A percentile compares a stretch with the other conserved stretches of the same genome.
Conservation (phyloP, 2,329 filamentous ascomycete species). For the Clonostachys solani region DNA sequence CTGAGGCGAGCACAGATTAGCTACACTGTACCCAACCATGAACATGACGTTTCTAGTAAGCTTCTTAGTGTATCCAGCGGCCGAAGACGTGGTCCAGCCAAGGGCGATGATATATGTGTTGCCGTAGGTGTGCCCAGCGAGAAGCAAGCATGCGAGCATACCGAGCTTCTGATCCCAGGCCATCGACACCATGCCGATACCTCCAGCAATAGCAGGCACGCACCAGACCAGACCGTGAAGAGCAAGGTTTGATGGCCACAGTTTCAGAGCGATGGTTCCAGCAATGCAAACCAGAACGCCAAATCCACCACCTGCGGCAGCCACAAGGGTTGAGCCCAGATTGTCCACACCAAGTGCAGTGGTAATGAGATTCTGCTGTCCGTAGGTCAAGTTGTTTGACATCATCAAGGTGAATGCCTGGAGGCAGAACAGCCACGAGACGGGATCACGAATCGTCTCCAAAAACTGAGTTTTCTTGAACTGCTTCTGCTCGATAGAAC, state of each 20-base stretch:
- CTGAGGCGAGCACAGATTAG: no score
- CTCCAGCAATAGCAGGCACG: background rate
- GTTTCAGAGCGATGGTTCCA: background rate
- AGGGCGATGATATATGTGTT: background rate
- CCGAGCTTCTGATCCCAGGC: background rate
- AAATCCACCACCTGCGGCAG: background rate
- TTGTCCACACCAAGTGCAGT: constrained; percentile 5
- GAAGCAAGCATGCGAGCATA: background rate
- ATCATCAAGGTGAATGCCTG: constrained; percentile 25
- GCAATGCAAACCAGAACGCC: background rate
- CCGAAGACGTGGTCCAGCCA: background rate
- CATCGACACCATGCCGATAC: background rate
- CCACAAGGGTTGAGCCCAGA: background rate
- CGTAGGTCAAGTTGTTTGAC: constrained; percentile 31
- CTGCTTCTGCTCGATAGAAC: no score
- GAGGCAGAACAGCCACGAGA: constrained; percentile 22
- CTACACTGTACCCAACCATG: no score
- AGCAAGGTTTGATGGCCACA: background rate
- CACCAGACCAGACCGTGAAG: background rate
- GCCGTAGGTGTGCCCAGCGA: background rate
- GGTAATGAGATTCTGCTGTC: constrained; percentile 22
- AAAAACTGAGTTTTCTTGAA: no score
- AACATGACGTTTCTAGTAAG: background rate
- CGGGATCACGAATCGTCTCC: constrained; percentile 3
- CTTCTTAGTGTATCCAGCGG: background rate